Evolutionary conservation across 2,329 filamentous ascomycete genomes (phyloP).

Genomic region (Lojkania enalia): DNA sequence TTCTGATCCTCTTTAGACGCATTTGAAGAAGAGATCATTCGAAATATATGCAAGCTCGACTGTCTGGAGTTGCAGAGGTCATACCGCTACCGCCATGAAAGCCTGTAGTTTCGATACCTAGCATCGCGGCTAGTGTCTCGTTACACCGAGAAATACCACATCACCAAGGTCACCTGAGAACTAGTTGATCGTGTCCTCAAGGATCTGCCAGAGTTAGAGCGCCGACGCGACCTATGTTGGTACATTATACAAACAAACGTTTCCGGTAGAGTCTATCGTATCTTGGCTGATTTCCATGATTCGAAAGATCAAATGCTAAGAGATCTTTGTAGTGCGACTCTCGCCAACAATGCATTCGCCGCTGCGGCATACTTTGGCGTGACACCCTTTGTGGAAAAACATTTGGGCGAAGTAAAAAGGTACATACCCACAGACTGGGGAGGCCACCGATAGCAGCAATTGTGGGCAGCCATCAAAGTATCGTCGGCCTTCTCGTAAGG

Average conservation of each 20-base stretch:
- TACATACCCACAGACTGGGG: not conserved
- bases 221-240: not conserved
- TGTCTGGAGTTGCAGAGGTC: not conserved
- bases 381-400: constrained; percentile 1
- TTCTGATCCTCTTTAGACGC: not conserved
- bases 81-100: constrained; percentile 2
- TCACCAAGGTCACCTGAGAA: constrained; percentile 1
- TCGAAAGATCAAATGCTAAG: too few relatives aligned
- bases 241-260: not conserved
- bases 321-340: not conserved
- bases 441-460: constrained; percentile 1
- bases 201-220: constrained; percentile 4
- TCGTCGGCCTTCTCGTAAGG: not conserved
- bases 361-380: not conserved
- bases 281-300: too few relatives aligned
- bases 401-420: not conserved
- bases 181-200: constrained; percentile 1
- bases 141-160: not conserved
- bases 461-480: not conserved
- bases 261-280: not conserved
- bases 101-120: constrained; percentile 1
- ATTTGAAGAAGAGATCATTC: constrained; percentile 3
- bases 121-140: not conserved
- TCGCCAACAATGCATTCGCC: constrained; percentile 1
- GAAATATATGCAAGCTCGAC: constrained; percentile 1